Evolutionary conservation across 371 early-diverging fungal genomes (phyloP).

Genomic region (Mortierella sp.): DNA sequence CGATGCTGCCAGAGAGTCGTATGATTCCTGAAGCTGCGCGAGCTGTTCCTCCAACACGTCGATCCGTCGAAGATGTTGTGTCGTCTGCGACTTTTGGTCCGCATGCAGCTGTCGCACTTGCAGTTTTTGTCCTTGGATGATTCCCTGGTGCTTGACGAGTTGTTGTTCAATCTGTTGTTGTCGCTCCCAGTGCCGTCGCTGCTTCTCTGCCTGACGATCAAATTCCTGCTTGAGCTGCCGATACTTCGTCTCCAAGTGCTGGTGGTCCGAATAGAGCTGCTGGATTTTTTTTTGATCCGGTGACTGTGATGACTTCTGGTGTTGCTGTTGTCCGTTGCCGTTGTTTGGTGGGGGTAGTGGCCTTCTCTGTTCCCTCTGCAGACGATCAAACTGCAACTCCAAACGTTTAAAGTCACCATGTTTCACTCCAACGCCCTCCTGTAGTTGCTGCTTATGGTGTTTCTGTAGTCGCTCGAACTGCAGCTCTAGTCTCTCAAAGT

Average conservation of each 20-base stretch:
- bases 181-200: not conserved
- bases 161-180: not conserved
- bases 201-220: slow-evolving; percentile 4
- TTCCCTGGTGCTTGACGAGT: not conserved
- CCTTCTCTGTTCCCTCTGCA: not conserved
- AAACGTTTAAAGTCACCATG: not conserved
- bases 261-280: not conserved
- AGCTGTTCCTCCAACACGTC: not conserved
- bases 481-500: not conserved
- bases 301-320: not conserved
- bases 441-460: not conserved
- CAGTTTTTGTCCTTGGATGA: not conserved
- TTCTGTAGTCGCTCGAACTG: not conserved
- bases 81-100: not conserved
- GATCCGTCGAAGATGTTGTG: not conserved
- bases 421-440: not conserved
- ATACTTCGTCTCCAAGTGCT: not conserved
- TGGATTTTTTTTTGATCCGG: not conserved
- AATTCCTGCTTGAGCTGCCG: not conserved
- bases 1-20: not conserved
- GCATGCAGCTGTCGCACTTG: not conserved
- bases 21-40: not conserved
- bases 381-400: not conserved
- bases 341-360: not conserved
- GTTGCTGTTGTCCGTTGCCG: not conserved